phyloP scores from a whole-genome alignment of 176 grass and related monocot genomes.

The Triticum aestivum region DNA sequence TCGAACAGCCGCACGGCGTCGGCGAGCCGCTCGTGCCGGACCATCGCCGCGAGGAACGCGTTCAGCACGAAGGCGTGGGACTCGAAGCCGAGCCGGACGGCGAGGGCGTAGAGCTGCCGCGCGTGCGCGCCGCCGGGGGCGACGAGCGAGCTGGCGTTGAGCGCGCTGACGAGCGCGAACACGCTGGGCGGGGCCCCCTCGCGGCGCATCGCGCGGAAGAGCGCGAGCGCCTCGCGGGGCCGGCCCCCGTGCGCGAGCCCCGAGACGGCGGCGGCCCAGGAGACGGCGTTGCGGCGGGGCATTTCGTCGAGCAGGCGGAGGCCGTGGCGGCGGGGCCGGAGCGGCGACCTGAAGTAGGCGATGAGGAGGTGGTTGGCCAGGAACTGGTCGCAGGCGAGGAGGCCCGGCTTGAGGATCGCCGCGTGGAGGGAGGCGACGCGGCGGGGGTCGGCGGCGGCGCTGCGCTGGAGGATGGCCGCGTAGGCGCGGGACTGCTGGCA shows the following conservation, averaged over 20 bases:
- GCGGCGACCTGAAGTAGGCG: conserved; percentile 43
- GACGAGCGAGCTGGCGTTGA: conserved; percentile 48
- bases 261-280: conserved; percentile 50
- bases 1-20: conserved; percentile 43
- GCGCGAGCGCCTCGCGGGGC: conserved; percentile 30
- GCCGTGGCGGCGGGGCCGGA: conserved; percentile 4
- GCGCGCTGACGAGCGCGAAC: conserved; percentile 59
- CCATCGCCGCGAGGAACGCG: conserved; percentile 52
- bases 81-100: conserved; percentile 47
- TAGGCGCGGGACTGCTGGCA: not conserved
- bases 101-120: conserved; percentile 42
- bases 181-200: conserved; percentile 45
- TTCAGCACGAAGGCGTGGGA: conserved; percentile 60
- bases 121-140: not conserved
- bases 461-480: conserved; percentile 40
- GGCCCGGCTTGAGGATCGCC: conserved; percentile 39
- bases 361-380: conserved; percentile 69
- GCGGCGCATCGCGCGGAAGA: conserved; percentile 48
- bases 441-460: conserved; percentile 22
- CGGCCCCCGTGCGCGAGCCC: conserved; percentile 44
- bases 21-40: conserved; percentile 35
- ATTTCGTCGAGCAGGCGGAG: conserved; percentile 69
- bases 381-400: conserved; percentile 37
- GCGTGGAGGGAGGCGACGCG: conserved; percentile 42
- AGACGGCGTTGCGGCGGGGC: conserved; percentile 54